Evolutionary conservation across 352 stramenopile genomes (phyloP).

Genomic region (Phytophthora citrophthora): DNA sequence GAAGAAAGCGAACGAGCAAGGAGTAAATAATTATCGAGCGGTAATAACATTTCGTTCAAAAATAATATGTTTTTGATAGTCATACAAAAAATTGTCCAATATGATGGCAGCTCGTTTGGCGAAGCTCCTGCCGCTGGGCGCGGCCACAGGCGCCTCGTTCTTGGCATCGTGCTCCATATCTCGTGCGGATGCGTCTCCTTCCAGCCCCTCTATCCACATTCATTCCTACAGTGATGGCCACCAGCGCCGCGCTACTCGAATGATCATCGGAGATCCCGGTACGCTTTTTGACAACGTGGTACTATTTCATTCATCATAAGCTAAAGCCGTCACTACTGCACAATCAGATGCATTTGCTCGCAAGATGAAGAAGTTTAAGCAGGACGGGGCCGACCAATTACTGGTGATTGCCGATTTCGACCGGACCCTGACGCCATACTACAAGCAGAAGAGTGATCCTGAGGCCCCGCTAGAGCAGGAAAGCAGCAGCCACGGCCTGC

Average conservation of each 20-base stretch:
- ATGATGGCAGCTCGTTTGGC: background rate
- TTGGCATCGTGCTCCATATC: slow-evolving; percentile 11
- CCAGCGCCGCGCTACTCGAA: slow-evolving; percentile 24
- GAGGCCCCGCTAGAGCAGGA: slow-evolving; percentile 28
- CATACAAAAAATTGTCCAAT: no score
- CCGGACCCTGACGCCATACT: slow-evolving; percentile 70
- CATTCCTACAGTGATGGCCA: slow-evolving; percentile 29
- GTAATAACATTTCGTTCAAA: no score
- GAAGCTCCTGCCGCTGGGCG: slow-evolving; percentile 17
- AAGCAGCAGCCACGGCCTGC: slow-evolving; percentile 37
- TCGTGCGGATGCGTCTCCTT: slow-evolving; percentile 1
- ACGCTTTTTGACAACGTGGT: background rate
- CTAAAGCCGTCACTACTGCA: background rate
- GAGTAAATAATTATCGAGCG: no score
- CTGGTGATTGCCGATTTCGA: slow-evolving; percentile 84
- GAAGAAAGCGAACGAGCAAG: background rate
- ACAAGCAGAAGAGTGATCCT: slow-evolving; percentile 24
- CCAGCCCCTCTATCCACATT: slow-evolving; percentile 8
- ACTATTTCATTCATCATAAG: background rate
- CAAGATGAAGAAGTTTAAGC: slow-evolving; percentile 77
- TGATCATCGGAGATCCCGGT: slow-evolving; percentile 52
- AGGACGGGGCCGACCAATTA: slow-evolving; percentile 64
- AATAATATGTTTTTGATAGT: no score
- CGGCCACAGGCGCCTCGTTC: slow-evolving; percentile 8
- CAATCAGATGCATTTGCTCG: slow-evolving; percentile 63